Percentiles rank a stretch among this genome's conserved stretches.
Evolutionary conservation across 1,139 yeast genomes (phyloP).

Genomic region (Candida buenavistaensis): DNA sequence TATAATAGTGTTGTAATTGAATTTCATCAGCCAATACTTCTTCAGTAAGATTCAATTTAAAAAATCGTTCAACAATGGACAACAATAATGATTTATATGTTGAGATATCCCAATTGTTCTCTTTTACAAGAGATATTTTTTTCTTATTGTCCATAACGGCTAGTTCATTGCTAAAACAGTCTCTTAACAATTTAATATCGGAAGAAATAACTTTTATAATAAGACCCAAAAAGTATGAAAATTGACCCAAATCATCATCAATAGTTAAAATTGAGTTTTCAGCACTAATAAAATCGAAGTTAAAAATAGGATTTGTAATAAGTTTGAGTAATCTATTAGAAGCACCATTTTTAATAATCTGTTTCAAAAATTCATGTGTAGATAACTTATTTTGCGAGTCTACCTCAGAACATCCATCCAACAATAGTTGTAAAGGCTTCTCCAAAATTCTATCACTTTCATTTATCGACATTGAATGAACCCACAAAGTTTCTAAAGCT

Average conservation of each 20-base stretch:
- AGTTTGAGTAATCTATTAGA: slow-evolving; percentile 61
- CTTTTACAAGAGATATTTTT: slow-evolving; percentile 32
- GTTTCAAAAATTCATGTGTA: slow-evolving; percentile 58
- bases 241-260: slow-evolving; percentile 57
- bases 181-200: slow-evolving; percentile 41
- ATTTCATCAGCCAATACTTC: slow-evolving; percentile 20
- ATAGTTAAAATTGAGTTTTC: slow-evolving; percentile 16
- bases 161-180: slow-evolving; percentile 53
- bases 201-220: slow-evolving; percentile 52
- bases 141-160: slow-evolving; percentile 52
- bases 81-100: slow-evolving; percentile 61
- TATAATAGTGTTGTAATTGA: slow-evolving; percentile 24
- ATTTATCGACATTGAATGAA: slow-evolving; percentile 46
- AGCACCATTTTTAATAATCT: slow-evolving; percentile 53
- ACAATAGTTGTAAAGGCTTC: slow-evolving; percentile 65
- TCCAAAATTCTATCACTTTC: slow-evolving; percentile 50
- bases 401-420: slow-evolving; percentile 58
- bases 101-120: slow-evolving; percentile 54
- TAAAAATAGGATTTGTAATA: slow-evolving; percentile 50
- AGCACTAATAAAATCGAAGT: slow-evolving; percentile 33
- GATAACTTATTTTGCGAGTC: slow-evolving; percentile 42
- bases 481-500: slow-evolving; percentile 62
- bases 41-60: slow-evolving; percentile 28
- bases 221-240: slow-evolving; percentile 56
- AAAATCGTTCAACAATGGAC: slow-evolving; percentile 47